Evolutionary conservation across 1,284 basidiomycete species (phyloP), one percentile per base, ranked within the genome.

Genomic region (Nidula niveotomentosa): DNA sequence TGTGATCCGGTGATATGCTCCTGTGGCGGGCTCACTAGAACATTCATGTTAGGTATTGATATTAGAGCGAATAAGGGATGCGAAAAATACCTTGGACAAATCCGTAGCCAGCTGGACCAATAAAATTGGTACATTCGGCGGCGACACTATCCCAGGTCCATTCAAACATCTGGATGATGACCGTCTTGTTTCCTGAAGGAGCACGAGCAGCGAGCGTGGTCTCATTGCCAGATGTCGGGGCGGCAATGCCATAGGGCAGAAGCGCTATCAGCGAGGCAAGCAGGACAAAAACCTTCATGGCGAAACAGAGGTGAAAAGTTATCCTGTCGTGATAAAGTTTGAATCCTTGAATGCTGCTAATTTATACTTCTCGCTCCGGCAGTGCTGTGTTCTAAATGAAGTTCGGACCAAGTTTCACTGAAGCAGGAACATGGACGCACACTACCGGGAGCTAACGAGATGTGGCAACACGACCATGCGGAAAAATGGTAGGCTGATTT

Each of bases 81-180:
- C 37, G 34, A 46, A 36, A 55, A 56, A 45, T 41, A 81, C 83
- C 80, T 82, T 88, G 86, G 17, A 88, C 83, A 60, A 78, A 87
- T 4, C 84, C 85, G 64, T 87, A 87, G 0, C 85, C 81, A 23
- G 82, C 79, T 6, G 86, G 85, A 1, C 87, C 86, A 51, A 89
- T 76, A 65, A 86, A 88, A 53, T 73, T 73, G 5, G 76, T 82
- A 67, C 87, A 89, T 69, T 89, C 86, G 1, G 77, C 64, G 1
- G 85, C 85, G 51, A 88, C 66, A 60, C 80, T 85, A 62, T 75
- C 70, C 80, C 81, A 84, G 23, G 58, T 73, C 82, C 82, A 84
- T 59, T 82, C 72, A 59, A 84, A 84, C 76, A 84, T 78, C 63
- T 84, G 80, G n/a, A 81, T 73, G 57, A 83, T 81, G 52, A 83